Evolutionary conservation across 495 filamentous ascomycete genomes (phyloP).

Genomic region (Collariella sp.): DNA sequence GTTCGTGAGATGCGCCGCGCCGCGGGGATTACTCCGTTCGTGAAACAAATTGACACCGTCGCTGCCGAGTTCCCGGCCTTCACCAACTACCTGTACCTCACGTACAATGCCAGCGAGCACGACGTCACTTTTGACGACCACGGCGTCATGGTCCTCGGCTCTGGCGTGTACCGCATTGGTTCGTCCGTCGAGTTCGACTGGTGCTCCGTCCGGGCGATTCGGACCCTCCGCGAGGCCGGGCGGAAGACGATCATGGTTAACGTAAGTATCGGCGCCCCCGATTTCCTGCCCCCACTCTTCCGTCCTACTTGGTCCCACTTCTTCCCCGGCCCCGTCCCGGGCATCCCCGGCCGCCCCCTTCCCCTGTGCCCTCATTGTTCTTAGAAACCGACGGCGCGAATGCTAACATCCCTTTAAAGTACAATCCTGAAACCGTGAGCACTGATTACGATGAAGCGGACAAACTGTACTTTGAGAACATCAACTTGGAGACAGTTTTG

Average conservation of each 20-base stretch:
- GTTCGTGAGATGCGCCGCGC: constrained; percentile 75
- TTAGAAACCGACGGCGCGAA: too few species aligned
- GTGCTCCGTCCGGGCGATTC: constrained; percentile 95
- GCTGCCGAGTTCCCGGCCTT: constrained; percentile 92
- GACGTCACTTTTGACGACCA: constrained; percentile 80
- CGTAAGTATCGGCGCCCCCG: constrained; percentile 9
- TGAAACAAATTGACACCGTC: constrained; percentile 98
- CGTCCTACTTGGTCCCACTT: background rate
- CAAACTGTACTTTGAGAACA: constrained; percentile 93
- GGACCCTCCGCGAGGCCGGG: constrained; percentile 78
- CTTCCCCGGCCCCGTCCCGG: too few species aligned
- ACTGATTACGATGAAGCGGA: constrained; percentile 98
- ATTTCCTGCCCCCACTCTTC: background rate
- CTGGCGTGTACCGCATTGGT: constrained; percentile 94
- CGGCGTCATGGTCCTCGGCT: constrained; percentile 92
- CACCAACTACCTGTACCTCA: constrained; percentile 96
- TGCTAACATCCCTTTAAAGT: constrained; percentile 23
- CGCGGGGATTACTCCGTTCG: constrained; percentile 74
- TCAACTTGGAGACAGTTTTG: constrained; percentile 86
- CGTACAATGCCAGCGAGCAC: constrained; percentile 84
- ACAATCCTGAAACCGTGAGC: constrained; percentile 88
- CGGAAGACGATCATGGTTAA: constrained; percentile 99
- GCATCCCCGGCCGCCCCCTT: too few species aligned
- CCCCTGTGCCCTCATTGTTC: background rate
- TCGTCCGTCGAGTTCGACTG: constrained; percentile 98